Base-by-base conservation (phyloP, 176 grass and related monocot species). In the Microstegium vimineum region DNA sequence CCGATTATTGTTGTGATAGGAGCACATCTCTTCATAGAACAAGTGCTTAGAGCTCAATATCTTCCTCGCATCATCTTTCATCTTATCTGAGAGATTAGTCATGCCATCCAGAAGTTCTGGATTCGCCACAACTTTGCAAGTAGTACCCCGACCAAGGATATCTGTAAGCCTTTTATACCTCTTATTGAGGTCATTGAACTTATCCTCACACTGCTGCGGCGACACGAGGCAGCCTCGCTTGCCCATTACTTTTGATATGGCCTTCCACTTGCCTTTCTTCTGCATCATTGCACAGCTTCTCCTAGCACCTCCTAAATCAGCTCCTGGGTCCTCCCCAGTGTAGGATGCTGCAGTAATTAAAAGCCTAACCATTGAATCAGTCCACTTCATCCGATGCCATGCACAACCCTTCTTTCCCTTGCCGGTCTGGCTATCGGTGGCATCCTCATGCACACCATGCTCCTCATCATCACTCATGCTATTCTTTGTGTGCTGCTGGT, bases 161-260 rank as follows among this genome's bases (percentile, higher is more conserved):
- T 94, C 85, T 4, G 81, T 88, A 54, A 94, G 91, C 73, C 85
- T 81, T 77, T 83, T 94, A 80, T 94, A 94, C 63, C 91, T 87
- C 88, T 90, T 94, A 72, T 94, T 94, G 5, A 94, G 91, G 71
- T 94, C 91, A 78, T 94, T 90, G 87, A 94, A 94, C 76, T 90
- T 94, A 74, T 88, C 91, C 41, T 94, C 91, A 36, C 91, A 90
- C 70, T 94, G 88, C 59, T 94, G 91, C 3, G 88, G 85, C 5
- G 91, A 94, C 26, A 94, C 91, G 68, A 72, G 77, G 69, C 85
- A 94, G 28, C 87, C 88, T 67, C 88, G 80, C 82, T 90, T 75
- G 1, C 83, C 80, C 88, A 94, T 86, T 34, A 88, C 84, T 76
- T 78, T 81, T 60, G 85, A 94, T 84, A 94, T 83, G 1, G 85